phyloP scores from a whole-genome alignment of 805 yeast species.

The Kodamaea neixiangensis region DNA sequence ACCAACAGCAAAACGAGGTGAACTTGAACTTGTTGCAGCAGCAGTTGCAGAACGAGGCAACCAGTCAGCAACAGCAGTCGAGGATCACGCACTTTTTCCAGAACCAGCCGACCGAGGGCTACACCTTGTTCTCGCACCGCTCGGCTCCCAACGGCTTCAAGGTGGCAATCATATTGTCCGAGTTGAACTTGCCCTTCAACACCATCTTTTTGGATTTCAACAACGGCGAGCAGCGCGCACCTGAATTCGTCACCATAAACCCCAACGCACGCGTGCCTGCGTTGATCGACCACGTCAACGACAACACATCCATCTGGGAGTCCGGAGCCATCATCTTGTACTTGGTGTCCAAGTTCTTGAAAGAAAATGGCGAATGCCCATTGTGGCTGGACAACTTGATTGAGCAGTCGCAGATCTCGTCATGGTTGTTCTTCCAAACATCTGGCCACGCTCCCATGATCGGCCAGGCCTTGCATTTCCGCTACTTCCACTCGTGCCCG shows the following conservation, averaged over 20 bases:
- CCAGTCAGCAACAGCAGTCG: conserved; percentile 47
- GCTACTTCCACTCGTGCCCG: conserved; percentile 83
- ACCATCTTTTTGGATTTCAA: conserved; percentile 86
- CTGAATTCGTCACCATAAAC: conserved; percentile 89
- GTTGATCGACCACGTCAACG: conserved; percentile 81
- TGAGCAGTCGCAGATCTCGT: conserved; percentile 80
- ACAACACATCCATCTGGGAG: conserved; percentile 88
- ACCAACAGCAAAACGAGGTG: conserved; percentile 45
- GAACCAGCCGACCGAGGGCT: conserved; percentile 79
- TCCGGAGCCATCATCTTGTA: conserved; percentile 90
- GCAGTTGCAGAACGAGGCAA: conserved; percentile 44
- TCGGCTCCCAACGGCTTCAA: conserved; percentile 96
- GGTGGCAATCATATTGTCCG: conserved; percentile 87
- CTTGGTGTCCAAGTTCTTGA: conserved; percentile 65
- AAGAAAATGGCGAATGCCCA: conserved; percentile 66
- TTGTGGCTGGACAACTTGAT: conserved; percentile 77
- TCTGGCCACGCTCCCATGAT: conserved; percentile 99
- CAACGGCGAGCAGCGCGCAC: conserved; percentile 87
- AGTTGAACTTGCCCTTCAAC: conserved; percentile 73
- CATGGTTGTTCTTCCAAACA: conserved; percentile 94
- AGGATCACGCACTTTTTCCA: conserved; percentile 72
- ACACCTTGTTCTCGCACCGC: conserved; percentile 76
- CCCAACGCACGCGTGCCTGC: conserved; percentile 98
- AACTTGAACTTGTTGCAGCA: conserved; percentile 46
- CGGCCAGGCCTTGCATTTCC: conserved; percentile 93